Base-by-base conservation (phyloP, 768 basidiomycete species). In the Auriscalpium orientale region DNA sequence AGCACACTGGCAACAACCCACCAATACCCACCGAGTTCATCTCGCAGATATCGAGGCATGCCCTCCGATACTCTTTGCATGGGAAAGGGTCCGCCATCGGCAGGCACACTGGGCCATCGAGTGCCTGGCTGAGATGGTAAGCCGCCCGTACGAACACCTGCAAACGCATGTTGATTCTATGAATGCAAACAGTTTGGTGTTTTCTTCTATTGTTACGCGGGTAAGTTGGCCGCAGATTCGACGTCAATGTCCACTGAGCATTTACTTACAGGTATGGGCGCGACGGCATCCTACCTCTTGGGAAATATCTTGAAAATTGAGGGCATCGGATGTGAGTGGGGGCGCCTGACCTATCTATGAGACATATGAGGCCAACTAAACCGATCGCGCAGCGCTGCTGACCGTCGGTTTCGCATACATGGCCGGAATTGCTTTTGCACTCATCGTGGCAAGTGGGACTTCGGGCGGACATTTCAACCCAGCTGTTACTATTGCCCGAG, bases 61-160 rank as follows among this genome's bases (percentile, higher is more conserved):
- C 22, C 65, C 71, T 28, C 61, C 64, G 28, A 63, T 74, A 50
- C 72, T 81, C 63, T 60, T 64, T 7, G 59, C 64, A 34, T 83
- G 82, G 82, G 82, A 83, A 59, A 76, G 64, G 58, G 63, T 71
- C 13, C 21, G 64, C 46, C 70, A 67, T 67, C 56, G 53, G 46
- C 66, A 73, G 35, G 66, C 75, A 5, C 84, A 84, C 57, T 75
- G 79, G 75, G 53, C 78, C 1, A 70, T 78, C 16, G 82, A 87
- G 65, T 73, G 78, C 60, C 71, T 85, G 45, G 84, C 83, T 12
- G 85, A 88, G 67, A 68, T 72, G 58, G 82, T 84, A 68, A 66
- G 7, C 18, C 10, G 11, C 28, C n/a, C 16, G 9, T 20, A 49
- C 18, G 9, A 22, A n/a, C 28, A 2, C 18, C 33, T 13, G 34